phyloP scores from a whole-genome alignment of 768 basidiomycete species.

The Guyanaporus albipodus region DNA sequence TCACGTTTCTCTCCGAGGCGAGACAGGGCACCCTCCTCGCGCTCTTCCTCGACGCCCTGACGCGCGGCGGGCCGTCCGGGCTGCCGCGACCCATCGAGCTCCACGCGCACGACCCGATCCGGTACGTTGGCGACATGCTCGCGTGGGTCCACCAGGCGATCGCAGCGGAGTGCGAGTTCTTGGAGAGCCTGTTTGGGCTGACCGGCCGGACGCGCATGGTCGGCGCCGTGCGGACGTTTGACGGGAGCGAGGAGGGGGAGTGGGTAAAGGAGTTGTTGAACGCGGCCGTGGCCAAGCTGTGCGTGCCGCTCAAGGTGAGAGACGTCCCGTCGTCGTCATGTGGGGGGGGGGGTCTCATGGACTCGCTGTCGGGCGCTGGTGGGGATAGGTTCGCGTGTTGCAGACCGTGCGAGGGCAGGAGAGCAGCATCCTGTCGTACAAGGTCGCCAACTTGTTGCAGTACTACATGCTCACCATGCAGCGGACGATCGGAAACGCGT shows the following conservation, averaged over 20 bases:
- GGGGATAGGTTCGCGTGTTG: constrained; percentile 71
- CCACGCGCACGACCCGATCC: constrained; percentile 94
- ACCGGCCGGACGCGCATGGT: constrained; percentile 59
- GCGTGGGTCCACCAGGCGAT: constrained; percentile 98
- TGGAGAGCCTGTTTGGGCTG: constrained; percentile 81
- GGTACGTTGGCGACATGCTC: constrained; percentile 97
- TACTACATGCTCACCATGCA: constrained; percentile 94
- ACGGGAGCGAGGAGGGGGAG: constrained; percentile 63
- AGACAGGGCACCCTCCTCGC: constrained; percentile 77
- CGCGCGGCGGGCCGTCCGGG: constrained; percentile 80
- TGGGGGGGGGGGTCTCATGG: no score
- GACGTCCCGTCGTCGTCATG: no score
- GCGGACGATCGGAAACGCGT: constrained; percentile 83
- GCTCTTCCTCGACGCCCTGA: constrained; percentile 84
- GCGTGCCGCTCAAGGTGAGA: constrained; percentile 80
- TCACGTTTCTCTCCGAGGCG: constrained; percentile 72
- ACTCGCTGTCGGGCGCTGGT: background rate
- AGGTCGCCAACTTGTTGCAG: constrained; percentile 90
- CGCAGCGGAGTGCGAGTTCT: constrained; percentile 91
- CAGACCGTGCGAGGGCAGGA: constrained; percentile 94
- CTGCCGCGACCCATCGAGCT: constrained; percentile 92
- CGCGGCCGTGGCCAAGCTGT: constrained; percentile 74
- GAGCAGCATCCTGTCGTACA: constrained; percentile 87
- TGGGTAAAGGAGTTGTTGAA: constrained; percentile 83
- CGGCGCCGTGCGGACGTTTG: constrained; percentile 58